Base-by-base conservation (phyloP, 768 basidiomycete species). In the Xanthoconium purpureum region DNA sequence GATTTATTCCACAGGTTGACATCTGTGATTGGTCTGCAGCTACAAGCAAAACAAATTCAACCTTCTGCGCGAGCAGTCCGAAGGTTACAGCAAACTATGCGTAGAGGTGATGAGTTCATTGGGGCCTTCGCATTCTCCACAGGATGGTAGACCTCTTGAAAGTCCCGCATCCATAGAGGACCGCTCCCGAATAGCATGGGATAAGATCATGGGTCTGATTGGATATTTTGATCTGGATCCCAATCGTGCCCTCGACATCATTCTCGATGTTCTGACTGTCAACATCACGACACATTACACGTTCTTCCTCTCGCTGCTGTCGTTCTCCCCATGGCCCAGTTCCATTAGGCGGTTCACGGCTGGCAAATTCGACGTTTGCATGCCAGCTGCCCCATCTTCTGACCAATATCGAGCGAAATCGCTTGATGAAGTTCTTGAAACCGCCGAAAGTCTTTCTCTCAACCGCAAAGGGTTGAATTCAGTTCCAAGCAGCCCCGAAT, bases 31-130 rank as follows among this genome's bases (percentile, higher is more conserved):
- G 44, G 30, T 50, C 43, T 51, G n/a, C 67, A 95, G 92, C 70
- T 96, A 94, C 77, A 94, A 94, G 72, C 96, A 99, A 72, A 94
- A 94, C 75, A 99, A 98, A 73, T 96, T 95, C 78, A 99, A 98
- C 68, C 82, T 99, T 38, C 82, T 98, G 15, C 88, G 97, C 37
- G 97, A 99, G 75, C 92, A 97, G 65, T 94, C 94, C 1, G 96
- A 98, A 75, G 97, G 97, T 9, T 99, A 94, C 75, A 92, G 92
- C 70, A 94, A 95, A 71, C 83, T 98, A 33, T 83, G 88, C 29
- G 84, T 88, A 11, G 92, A 98, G 65, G 77, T 99, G 38, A 84
- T 85, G 12, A 85, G 85, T 60, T 82, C 81, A 64, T 74, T 94
- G 48, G 91, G 91, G 2, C 84, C 85, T 24, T 74, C 91, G 9